Evolutionary conservation across 805 yeast species (phyloP).

Genomic region (Brettanomyces custersianus): DNA sequence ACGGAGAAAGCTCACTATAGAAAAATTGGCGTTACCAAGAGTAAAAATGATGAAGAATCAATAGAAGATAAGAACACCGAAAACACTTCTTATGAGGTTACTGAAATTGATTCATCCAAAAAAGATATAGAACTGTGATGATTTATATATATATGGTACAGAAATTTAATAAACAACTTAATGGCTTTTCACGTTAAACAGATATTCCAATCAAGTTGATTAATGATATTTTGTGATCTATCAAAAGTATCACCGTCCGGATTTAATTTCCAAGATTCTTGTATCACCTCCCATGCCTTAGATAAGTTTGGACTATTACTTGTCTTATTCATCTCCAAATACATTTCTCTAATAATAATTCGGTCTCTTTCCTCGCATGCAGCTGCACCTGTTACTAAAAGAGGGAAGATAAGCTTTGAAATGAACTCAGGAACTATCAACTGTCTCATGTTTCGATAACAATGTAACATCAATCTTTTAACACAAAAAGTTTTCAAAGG

Average conservation of each 20-base stretch:
- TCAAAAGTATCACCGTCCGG: slow-evolving; percentile 15
- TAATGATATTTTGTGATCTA: slow-evolving; percentile 17
- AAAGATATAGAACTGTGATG: too few species aligned
- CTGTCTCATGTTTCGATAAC: slow-evolving; percentile 12
- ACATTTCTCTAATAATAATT: slow-evolving; percentile 13
- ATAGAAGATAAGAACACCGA: too few species aligned
- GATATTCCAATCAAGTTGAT: slow-evolving; percentile 17
- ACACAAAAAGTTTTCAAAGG: slow-evolving; percentile 1
- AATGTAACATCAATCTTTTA: slow-evolving; percentile 3
- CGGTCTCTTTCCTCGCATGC: slow-evolving; percentile 20
- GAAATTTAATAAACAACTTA: too few species aligned
- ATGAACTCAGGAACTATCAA: slow-evolving; percentile 8
- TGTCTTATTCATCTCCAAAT: slow-evolving; percentile 5
- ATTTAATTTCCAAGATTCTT: slow-evolving; percentile 18
- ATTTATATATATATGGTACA: too few species aligned
- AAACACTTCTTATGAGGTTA: too few species aligned
- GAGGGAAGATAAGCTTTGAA: slow-evolving; percentile 14
- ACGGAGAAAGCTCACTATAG: too few species aligned
- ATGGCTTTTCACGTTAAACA: too few species aligned
- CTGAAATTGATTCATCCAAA: too few species aligned
- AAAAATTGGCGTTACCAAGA: too few species aligned
- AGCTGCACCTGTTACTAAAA: slow-evolving; percentile 18
- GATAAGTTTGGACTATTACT: slow-evolving; percentile 8
- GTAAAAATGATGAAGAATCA: too few species aligned
- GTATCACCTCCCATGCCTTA: slow-evolving; percentile 14